phyloP scores from a whole-genome alignment of 495 filamentous ascomycete species.

The Thozetella sp. region DNA sequence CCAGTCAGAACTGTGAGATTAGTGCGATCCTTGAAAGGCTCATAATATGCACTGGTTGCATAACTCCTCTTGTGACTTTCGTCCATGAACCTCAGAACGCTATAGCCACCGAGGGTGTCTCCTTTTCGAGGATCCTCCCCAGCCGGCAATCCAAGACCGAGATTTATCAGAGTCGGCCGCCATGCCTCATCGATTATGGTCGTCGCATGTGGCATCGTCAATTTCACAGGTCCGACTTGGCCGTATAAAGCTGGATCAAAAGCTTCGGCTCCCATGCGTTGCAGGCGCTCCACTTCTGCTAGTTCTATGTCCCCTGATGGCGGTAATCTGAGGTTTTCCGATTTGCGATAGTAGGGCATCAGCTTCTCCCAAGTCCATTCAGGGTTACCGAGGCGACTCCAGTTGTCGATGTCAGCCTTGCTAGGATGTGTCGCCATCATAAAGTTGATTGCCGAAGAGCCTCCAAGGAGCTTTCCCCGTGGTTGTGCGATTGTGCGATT shows the following conservation, averaged over 20 bases:
- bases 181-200: background rate
- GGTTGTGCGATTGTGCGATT: no score
- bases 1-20: background rate
- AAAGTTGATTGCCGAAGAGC: no score
- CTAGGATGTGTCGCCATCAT: no score
- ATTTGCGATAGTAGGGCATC: no score
- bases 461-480: no score
- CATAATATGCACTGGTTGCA: background rate
- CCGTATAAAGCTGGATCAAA: background rate
- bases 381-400: no score
- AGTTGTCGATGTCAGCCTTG: no score
- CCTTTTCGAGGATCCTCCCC: background rate
- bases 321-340: no score
- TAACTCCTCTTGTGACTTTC: background rate
- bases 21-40: background rate
- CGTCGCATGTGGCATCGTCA: background rate
- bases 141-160: background rate
- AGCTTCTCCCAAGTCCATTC: no score
- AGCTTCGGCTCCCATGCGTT: background rate
- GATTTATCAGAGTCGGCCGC: background rate
- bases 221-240: background rate
- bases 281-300: background rate
- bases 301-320: background rate
- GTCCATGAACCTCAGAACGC: background rate
- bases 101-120: background rate